Evolutionary conservation across 2,329 filamentous ascomycete genomes (phyloP), one percentile per base, ranked within the genome.

Genomic region (Verticillium zaregamsianum): DNA sequence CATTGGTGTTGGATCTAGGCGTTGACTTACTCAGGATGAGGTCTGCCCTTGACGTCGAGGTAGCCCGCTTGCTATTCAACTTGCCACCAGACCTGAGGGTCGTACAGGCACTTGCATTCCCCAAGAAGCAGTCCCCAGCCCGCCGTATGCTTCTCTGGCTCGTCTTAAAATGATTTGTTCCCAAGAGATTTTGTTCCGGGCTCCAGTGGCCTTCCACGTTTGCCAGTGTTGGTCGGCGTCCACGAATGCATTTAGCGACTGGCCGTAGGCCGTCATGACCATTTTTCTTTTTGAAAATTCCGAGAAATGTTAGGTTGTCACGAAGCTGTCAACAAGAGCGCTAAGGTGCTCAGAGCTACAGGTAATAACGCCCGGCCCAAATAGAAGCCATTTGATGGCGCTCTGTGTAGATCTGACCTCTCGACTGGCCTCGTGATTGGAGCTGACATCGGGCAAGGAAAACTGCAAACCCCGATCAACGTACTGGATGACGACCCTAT

Each of bases 401-500:
- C 5, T 45, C 15, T 45, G 15, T 3, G n/a, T n/a, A 1, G 17
- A n/a, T 6, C 76, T 72, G 1, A 79, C 71, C 61, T 79, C 78
- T 9, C 74, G 28, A 28, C 28, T 28, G 28, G 28, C 28, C 28
- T 28, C 28, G 28, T 28, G 69, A 66, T 77, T 80, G 68, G 80
- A 81, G 0, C 69, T 74, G 14, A 78, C 78, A 33, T 78, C 74
- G 0, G 65, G 63, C 0, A 72, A 62, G 66, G 80, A 80, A 3
- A 81, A n/a, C 66, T 81, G 79, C 2, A 80, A 64, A 2, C 73
- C 77, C 5, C 68, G 66, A 64, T 81, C 71, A 35, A 69, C 70
- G 57, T 75, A 80, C 67, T 81, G 80, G 40, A 71, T 65, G 2
- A 80, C 66, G 5, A 80, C 52, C 77, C 77, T 79, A 32, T 76